A percentile compares a stretch with the other conserved stretches of the same genome.
phyloP scores from a whole-genome alignment of 1,284 basidiomycete species.

The Golubevia sp. region DNA sequence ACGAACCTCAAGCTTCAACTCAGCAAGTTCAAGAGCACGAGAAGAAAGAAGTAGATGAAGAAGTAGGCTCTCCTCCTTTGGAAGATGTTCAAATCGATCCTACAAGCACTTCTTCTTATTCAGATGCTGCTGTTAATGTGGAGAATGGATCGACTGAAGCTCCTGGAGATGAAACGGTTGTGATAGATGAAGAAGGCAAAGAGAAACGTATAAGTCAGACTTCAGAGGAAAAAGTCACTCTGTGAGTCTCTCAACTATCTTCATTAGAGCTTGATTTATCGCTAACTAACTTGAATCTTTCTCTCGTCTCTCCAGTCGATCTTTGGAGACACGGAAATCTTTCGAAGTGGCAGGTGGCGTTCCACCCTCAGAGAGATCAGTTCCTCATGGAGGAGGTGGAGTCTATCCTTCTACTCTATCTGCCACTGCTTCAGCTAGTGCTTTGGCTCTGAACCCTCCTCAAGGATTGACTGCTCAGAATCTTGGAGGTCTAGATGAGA shows the following conservation, averaged over 20 bases:
- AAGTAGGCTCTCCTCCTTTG: conserved; percentile 4
- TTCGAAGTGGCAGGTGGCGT: conserved; percentile 38
- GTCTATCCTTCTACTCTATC: background rate
- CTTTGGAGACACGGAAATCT: conserved; percentile 47
- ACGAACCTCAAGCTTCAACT: background rate
- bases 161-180: background rate
- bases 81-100: background rate
- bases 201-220: background rate
- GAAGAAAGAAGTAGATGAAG: conserved; percentile 1
- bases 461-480: background rate
- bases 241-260: conserved; percentile 2
- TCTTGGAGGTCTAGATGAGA: background rate
- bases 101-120: background rate
- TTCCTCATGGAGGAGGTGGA: background rate
- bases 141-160: background rate
- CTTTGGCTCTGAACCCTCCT: background rate
- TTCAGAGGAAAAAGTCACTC: conserved; percentile 34
- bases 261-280: no score
- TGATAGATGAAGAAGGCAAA: background rate
- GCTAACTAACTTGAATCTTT: no score
- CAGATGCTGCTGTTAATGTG: conserved; percentile 4
- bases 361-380: background rate
- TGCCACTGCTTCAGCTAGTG: background rate
- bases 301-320: conserved; percentile 11
- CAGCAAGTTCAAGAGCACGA: background rate